Conservation (phyloP, 164 flowering plant species). For the Aristolochia contorta region DNA sequence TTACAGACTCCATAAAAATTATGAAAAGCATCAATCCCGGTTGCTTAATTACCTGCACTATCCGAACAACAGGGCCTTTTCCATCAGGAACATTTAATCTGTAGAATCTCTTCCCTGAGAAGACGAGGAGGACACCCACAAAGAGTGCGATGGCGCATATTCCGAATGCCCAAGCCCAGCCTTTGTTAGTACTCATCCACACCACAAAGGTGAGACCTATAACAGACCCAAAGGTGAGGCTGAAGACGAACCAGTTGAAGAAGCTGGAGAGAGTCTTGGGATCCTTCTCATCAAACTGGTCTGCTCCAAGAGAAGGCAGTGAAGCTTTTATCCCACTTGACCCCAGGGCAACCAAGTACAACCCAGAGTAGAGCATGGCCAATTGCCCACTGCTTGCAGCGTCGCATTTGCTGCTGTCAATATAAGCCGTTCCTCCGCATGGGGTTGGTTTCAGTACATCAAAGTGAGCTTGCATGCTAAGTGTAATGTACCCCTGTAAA, state of each 20-base stretch:
- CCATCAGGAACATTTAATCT: constrained; percentile 34
- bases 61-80: constrained; percentile 40
- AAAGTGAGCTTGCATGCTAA: constrained; percentile 56
- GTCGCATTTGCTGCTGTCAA: constrained; percentile 24
- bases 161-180: constrained; percentile 64
- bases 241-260: constrained; percentile 68
- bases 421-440: constrained; percentile 24
- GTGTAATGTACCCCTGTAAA: constrained; percentile 35
- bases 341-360: constrained; percentile 54
- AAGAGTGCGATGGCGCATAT: constrained; percentile 38
- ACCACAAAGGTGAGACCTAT: constrained; percentile 55
- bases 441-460: constrained; percentile 41
- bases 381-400: constrained; percentile 29
- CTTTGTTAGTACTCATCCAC: constrained; percentile 48
- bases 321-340: constrained; percentile 56
- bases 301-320: constrained; percentile 65
- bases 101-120: constrained; percentile 46
- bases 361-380: constrained; percentile 35
- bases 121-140: constrained; percentile 25
- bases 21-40: too few relatives aligned
- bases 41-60: constrained; percentile 61
- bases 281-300: constrained; percentile 53
- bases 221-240: constrained; percentile 40
- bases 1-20: too few relatives aligned
- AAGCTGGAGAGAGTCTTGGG: constrained; percentile 48